Conservation (phyloP, 306 rosid genomes). For the Cyamopsis tetragonoloba region DNA sequence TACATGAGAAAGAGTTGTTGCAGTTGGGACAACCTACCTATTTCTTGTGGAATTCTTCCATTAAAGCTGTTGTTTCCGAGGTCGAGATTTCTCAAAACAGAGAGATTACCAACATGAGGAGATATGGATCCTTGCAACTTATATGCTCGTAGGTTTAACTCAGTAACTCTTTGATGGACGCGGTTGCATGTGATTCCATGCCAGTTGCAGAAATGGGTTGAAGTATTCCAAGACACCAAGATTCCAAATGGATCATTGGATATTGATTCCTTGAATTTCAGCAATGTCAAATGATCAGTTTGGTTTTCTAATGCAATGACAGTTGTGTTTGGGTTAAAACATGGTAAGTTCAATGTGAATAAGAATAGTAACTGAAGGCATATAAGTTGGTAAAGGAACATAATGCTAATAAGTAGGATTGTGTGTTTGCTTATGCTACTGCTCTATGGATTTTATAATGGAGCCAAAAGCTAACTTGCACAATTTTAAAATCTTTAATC, state of each 20-base stretch:
- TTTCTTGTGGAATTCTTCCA: slow-evolving; percentile 22
- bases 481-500: no score
- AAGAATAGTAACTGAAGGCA: no score
- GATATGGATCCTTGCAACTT: slow-evolving; percentile 22
- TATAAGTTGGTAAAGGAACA: no score
- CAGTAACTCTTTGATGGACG: slow-evolving; percentile 22
- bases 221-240: slow-evolving; percentile 31
- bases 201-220: slow-evolving; percentile 33
- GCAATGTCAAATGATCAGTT: slow-evolving; percentile 2
- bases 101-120: slow-evolving; percentile 32
- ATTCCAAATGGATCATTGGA: not conserved
- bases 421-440: no score
- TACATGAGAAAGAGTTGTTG: not conserved
- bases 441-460: no score
- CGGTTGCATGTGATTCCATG: slow-evolving; percentile 28
- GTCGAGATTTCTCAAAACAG: not conserved
- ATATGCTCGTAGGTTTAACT: not conserved
- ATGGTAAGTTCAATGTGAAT: not conserved
- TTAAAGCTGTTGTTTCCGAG: slow-evolving; percentile 8
- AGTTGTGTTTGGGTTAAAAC: not conserved
- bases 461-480: no score
- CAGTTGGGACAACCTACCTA: slow-evolving; percentile 10
- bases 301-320: not conserved
- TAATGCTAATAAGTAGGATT: no score
- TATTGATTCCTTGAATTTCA: no score